Evolutionary conservation across 2,329 filamentous ascomycete genomes (phyloP), one percentile per base, ranked within the genome.

Genomic region (Metarhizium rileyi): DNA sequence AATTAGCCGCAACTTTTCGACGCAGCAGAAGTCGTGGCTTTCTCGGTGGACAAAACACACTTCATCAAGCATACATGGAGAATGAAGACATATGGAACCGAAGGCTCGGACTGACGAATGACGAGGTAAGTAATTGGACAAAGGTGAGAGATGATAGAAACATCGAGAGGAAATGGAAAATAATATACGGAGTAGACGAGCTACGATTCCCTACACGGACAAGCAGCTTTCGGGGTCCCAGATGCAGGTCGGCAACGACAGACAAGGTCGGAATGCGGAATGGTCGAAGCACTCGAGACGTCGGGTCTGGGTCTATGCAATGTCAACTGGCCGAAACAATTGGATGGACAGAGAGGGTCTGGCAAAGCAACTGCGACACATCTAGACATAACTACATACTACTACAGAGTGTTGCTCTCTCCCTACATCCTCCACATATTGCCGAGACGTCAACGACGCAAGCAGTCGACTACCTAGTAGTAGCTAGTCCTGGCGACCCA

Each of bases 181-280:
- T 44, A 35, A 50, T 47, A 50, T 50, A n/a, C n/a, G n/a, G n/a
- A n/a, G n/a, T n/a, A 48, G 30, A 35, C 45, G 26, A 33, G 35
- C 5, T 9, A n/a, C 22, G 38, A 42, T 42, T 7, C 20, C 20
- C 20, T 14, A 25, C 38, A 14, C 5, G 22, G 38, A 23, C 16
- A 42, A 12, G 38, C 20, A 42, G 18, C 10, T 42, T n/a, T n/a
- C 18, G 6, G 38, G 38, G 38, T 42, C 20, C 38, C 38, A 25
- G 41, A 33, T 25, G 28, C 40, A 49, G 40, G 47, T 33, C 28
- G 23, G 45, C 23, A 23, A n/a, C 38, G 30, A 45, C 20, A 26
- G 30, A 35, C 46, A 22, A 48, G 38, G 44, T 23, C 38, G 22
- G n/a, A n/a, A n/a, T n/a, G n/a, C n/a, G n/a, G n/a, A 42, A 25